Evolutionary conservation across 176 grass and related monocot genomes (phyloP), one percentile per base, ranked within the genome.

Genomic region (Aegilops umbellulata): DNA sequence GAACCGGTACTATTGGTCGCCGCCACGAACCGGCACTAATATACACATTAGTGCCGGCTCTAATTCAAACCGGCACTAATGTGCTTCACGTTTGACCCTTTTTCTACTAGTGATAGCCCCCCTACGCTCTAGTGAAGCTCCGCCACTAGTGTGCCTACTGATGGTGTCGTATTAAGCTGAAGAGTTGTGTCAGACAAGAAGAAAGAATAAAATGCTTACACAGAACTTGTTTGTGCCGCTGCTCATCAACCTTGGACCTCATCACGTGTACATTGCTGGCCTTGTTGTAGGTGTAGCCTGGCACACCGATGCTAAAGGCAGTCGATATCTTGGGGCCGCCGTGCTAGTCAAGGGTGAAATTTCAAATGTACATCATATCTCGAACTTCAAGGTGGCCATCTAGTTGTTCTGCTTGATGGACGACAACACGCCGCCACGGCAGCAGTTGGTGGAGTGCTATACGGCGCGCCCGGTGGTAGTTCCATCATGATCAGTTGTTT

Each of bases 201-300:
- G 11, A 19, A 24, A 58, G 58, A 8, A 3, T 44, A 15, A 17
- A 3, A 16, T 49, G 13, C 91, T 88, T 77, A 96, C 94, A 65
- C 17, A 86, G 39, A 62, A 41, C 79, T 73, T 93, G 87, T 31
- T 78, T 83, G 26, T 77, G 39, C 0, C 91, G 77, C 1, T 63
- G 44, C 15, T 0, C 14, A 42, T 84, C 91, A 20, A 82, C 13
- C 65, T 4, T 31, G 34, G 34, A 35, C 34, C 34, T 35, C 34
- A 7, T 35, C 5, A 5, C 34, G 34, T 4, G 34, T 5, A 35
- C 34, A 35, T 35, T 35, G 34, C 5, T 35, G 34, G 34, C 17
- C 65, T 3, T 31, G 35, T 38, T 90, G 91, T 87, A 96, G 26
- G 89, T 91, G 67, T 93, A 96, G 2, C 94, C 94, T 0, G 84